A percentile compares a stretch with the other conserved stretches of the same genome.
phyloP scores from a whole-genome alignment of 768 basidiomycete species.

The Auricularia heimuer region DNA sequence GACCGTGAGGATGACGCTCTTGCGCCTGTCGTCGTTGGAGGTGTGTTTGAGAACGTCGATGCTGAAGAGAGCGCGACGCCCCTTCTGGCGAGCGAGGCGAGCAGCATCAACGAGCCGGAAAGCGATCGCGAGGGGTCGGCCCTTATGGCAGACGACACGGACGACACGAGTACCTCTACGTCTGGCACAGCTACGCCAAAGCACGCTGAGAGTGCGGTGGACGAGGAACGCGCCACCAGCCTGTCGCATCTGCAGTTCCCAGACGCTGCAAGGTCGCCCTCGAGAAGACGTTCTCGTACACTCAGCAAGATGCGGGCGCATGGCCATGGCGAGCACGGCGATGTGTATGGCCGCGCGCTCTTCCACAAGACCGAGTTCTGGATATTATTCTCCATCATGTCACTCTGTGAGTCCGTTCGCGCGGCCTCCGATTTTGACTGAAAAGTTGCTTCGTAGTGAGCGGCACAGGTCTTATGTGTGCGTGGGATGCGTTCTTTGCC shows the following conservation, averaged over 20 bases:
- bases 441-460: conserved; percentile 34
- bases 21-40: conserved; percentile 1
- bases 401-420: conserved; percentile 37
- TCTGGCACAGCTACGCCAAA: neutral
- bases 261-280: neutral
- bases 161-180: neutral
- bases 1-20: neutral
- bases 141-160: neutral
- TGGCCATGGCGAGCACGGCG: conserved; percentile 14
- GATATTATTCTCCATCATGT: conserved; percentile 45
- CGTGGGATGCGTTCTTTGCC: conserved; percentile 14
- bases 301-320: neutral
- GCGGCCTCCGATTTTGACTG: neutral
- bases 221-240: neutral
- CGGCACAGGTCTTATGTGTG: conserved; percentile 72
- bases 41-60: conserved; percentile 1
- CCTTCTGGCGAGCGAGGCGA: neutral
- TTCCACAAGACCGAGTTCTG: conserved; percentile 51
- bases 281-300: neutral
- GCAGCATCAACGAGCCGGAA: neutral
- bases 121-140: neutral
- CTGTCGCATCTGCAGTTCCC: neutral
- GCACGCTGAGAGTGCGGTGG: neutral
- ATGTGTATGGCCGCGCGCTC: conserved; percentile 45
- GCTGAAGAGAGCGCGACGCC: neutral